Percentiles rank a stretch among this genome's conserved stretches.
These are phyloP conservation scores for Ascochyta lentis DNA, from an alignment of 2,329 filamentous ascomycete genomes.

Conservation along the genomic window DNA sequence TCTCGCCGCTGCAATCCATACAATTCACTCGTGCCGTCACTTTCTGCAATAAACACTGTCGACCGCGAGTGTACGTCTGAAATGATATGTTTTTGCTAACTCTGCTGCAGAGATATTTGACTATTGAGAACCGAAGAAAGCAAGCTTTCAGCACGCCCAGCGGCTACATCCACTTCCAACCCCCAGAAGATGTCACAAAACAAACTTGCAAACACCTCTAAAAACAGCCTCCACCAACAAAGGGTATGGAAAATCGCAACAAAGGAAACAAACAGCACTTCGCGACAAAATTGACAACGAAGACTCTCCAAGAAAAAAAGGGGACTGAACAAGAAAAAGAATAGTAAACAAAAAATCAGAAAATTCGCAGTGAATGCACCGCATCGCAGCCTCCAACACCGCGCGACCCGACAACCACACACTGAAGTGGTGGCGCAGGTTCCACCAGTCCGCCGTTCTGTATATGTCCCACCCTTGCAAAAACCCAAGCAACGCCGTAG, in stretches of 20 bases:
- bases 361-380: slow-evolving; percentile 17
- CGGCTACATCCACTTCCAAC: slow-evolving; percentile 32
- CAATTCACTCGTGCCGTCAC: background rate
- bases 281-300: slow-evolving; percentile 12
- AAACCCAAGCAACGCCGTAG: slow-evolving; percentile 41
- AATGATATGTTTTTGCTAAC: slow-evolving; percentile 38
- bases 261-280: slow-evolving; percentile 23
- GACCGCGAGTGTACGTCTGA: background rate
- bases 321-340: slow-evolving; percentile 21
- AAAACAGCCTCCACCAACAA: slow-evolving; percentile 20
- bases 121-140: slow-evolving; percentile 31
- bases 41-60: background rate
- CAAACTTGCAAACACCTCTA: slow-evolving; percentile 16
- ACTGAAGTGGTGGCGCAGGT: slow-evolving; percentile 31
- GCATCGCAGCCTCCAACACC: slow-evolving; percentile 32
- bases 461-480: slow-evolving; percentile 32
- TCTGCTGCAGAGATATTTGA: slow-evolving; percentile 35
- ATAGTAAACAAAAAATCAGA: background rate
- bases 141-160: slow-evolving; percentile 41
- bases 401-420: slow-evolving; percentile 22
- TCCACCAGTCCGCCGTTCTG: slow-evolving; percentile 43
- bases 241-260: slow-evolving; percentile 23
- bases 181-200: slow-evolving; percentile 28
- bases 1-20: no score
- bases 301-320: slow-evolving; percentile 17